These are phyloP conservation scores for Yueomyces sp. DNA, from an alignment of 805 yeast genomes.

Conservation along the genomic window DNA sequence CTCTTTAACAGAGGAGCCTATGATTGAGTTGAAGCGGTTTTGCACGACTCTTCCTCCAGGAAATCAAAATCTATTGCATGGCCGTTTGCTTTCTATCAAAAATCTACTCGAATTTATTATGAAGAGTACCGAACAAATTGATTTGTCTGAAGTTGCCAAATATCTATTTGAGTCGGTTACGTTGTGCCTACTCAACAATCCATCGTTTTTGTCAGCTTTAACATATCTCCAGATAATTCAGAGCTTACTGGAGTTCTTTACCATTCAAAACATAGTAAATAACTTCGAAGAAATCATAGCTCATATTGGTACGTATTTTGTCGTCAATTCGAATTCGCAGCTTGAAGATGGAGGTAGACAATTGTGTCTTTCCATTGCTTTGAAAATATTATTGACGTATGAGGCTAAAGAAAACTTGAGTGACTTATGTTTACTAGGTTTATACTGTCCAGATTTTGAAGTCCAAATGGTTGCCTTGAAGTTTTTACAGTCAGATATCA, in stretches of 20 bases:
- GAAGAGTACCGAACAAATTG: not conserved
- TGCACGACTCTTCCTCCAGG: slow-evolving; percentile 10
- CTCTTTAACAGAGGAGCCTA: slow-evolving; percentile 29
- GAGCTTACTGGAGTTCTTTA: not conserved
- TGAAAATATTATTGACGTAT: slow-evolving; percentile 19
- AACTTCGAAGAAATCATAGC: too few species aligned
- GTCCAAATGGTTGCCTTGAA: slow-evolving; percentile 32
- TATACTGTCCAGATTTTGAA: slow-evolving; percentile 30
- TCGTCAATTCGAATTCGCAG: slow-evolving; percentile 14
- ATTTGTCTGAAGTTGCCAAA: not conserved
- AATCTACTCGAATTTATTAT: slow-evolving; percentile 15
- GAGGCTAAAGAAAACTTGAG: slow-evolving; percentile 10
- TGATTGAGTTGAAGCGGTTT: slow-evolving; percentile 19
- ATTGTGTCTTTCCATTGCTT: slow-evolving; percentile 27
- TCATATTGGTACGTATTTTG: slow-evolving; percentile 18
- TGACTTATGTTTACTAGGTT: slow-evolving; percentile 23
- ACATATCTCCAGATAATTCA: not conserved
- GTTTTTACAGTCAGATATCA: slow-evolving; percentile 11
- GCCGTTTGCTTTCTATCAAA: slow-evolving; percentile 37
- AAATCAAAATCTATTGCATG: slow-evolving; percentile 43
- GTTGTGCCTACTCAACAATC: not conserved
- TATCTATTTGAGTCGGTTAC: not conserved
- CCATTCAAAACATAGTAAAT: too few species aligned
- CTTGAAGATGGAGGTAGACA: slow-evolving; percentile 38
- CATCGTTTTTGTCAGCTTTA: not conserved